These are phyloP conservation scores for Malus domestica DNA, from an alignment of 306 rosid genomes.

Conservation along the genomic window DNA sequence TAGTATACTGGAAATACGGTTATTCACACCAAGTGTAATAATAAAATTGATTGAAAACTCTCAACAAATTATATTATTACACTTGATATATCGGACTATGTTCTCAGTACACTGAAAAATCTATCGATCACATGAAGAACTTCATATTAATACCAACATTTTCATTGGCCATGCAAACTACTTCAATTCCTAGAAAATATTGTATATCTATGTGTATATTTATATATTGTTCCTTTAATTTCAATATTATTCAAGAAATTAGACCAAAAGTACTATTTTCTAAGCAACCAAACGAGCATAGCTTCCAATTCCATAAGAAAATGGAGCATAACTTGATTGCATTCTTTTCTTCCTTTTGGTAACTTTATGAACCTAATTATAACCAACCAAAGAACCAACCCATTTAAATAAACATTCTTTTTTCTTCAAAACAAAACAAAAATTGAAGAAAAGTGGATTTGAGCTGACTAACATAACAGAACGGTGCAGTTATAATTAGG, in stretches of 20 bases:
- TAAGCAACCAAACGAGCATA: background rate
- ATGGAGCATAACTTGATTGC: background rate
- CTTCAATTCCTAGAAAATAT: background rate
- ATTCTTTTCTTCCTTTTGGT: background rate
- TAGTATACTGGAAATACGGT: rapidly evolving
- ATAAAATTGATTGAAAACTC: too few species aligned
- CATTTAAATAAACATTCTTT: background rate
- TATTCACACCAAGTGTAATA: too few species aligned
- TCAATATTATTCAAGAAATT: background rate
- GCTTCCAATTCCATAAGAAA: background rate
- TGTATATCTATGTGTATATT: background rate
- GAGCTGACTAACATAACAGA: too few species aligned
- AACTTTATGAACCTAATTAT: background rate
- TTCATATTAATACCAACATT: background rate
- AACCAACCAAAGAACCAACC: background rate
- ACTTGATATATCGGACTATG: rapidly evolving
- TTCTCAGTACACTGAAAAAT: rapidly evolving
- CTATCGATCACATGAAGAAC: background rate
- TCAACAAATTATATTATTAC: too few species aligned
- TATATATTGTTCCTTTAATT: background rate
- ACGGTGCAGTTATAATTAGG: too few species aligned
- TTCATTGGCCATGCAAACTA: background rate
- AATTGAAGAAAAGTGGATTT: too few species aligned
- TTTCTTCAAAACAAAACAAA: too few species aligned
- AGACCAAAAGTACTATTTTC: background rate